Conservation (phyloP, 2,329 filamentous ascomycete genomes). For the Ophiostoma sp. region DNA sequence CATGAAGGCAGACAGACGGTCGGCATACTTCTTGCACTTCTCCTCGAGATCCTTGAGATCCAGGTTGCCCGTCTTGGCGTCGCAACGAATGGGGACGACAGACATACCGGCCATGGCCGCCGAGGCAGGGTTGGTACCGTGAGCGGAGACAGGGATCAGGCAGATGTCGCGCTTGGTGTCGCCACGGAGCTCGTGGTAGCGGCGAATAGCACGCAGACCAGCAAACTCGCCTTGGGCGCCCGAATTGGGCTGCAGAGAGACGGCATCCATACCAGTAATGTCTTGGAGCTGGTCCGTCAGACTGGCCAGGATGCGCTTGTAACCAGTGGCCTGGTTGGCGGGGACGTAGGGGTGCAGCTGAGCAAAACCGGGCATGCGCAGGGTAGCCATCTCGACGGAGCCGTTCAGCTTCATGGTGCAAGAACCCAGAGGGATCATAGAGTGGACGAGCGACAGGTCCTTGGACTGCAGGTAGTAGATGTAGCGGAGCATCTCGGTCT, state of each 20-base stretch:
- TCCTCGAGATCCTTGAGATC: slow-evolving; percentile 81
- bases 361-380: slow-evolving; percentile 74
- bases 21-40: slow-evolving; percentile 85
- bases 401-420: slow-evolving; percentile 99
- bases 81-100: slow-evolving; percentile 89
- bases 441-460: slow-evolving; percentile 90
- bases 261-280: slow-evolving; percentile 87
- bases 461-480: slow-evolving; percentile 92
- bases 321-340: slow-evolving; percentile 63
- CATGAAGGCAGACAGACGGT: slow-evolving; percentile 90
- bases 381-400: slow-evolving; percentile 86
- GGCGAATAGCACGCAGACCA: slow-evolving; percentile 82
- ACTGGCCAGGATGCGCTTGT: slow-evolving; percentile 67
- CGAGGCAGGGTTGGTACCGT: slow-evolving; percentile 93
- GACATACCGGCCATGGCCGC: slow-evolving; percentile 96
- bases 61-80: slow-evolving; percentile 81
- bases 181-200: slow-evolving; percentile 71
- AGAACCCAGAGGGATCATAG: slow-evolving; percentile 95
- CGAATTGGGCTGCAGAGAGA: slow-evolving; percentile 91
- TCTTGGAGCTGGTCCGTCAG: slow-evolving; percentile 74
- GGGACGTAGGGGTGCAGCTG: slow-evolving; percentile 81
- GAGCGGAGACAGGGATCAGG: slow-evolving; percentile 90
- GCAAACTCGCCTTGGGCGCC: slow-evolving; percentile 95
- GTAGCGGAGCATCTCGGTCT: slow-evolving; percentile 91
- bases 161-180: slow-evolving; percentile 82